Evolutionary conservation across 2,329 filamentous ascomycete genomes (phyloP).

Genomic region (Colletotrichum chrysophilum): DNA sequence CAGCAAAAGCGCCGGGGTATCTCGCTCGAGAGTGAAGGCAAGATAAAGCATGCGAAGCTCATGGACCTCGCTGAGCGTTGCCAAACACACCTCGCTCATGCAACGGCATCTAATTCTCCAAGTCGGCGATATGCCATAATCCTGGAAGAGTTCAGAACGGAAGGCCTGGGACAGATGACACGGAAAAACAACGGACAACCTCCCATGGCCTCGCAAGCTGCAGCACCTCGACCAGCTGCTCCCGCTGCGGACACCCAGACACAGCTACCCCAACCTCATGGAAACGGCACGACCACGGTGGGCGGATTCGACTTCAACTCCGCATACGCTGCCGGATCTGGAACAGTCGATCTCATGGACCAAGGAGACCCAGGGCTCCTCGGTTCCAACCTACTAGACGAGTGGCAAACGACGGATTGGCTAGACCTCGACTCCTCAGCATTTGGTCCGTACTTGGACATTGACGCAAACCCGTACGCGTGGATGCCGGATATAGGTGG

Average conservation of each 20-base stretch:
- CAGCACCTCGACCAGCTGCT: background rate
- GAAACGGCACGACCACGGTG: background rate
- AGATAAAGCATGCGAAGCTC: conserved; percentile 27
- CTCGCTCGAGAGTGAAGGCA: background rate
- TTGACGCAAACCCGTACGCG: conserved; percentile 6
- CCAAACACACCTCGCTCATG: conserved; percentile 41
- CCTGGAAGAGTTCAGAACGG: conserved; percentile 24
- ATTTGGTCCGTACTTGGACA: conserved; percentile 24
- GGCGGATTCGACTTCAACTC: background rate
- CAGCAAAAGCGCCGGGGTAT: conserved; percentile 27
- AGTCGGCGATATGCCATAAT: conserved; percentile 26
- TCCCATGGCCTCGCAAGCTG: background rate
- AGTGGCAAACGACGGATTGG: conserved; percentile 35
- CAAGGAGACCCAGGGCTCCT: conserved; percentile 3
- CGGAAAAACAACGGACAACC: background rate
- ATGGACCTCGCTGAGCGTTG: conserved; percentile 43
- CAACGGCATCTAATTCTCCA: conserved; percentile 25
- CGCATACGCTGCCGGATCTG: background rate
- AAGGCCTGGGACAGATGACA: conserved; percentile 20
- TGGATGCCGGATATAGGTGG: conserved; percentile 20
- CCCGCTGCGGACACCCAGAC: background rate
- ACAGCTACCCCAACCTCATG: background rate
- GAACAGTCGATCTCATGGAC: background rate
- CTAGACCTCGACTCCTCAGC: conserved; percentile 29
- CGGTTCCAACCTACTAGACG: conserved; percentile 18